Base-by-base conservation (phyloP, 2,329 filamentous ascomycete species). In the Cladophialophora chaetospira region DNA sequence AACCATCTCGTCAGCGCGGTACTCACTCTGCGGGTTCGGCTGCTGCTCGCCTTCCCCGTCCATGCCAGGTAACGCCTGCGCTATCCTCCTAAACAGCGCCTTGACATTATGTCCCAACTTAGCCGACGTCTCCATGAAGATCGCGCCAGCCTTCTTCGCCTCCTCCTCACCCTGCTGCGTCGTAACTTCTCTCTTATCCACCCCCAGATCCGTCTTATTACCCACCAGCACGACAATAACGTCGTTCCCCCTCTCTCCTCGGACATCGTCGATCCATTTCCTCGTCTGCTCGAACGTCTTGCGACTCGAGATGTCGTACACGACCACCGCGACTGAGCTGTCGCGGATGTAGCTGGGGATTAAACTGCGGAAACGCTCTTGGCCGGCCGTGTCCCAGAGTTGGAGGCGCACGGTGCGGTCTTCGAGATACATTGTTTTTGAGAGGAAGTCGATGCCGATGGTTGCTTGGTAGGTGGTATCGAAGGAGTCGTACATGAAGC, bases 401-500 rank as follows among this genome's bases (percentile, higher is more conserved):
- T 99, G 94, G 73, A 99, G 83, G 70, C 95, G 89, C 61, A 99
- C 94, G 38, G 94, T 99, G 72, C 94, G 86, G 79, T 99, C 94
- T 79, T 99, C 94, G 61, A 99, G 88, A 77, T 99, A 99, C 95
- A 99, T 99, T 53, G 94, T 99, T 90, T 99, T 99, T 70, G 92
- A 97, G 66, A 99, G 85, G 73, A 99, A 99, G 77, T 99, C 94
- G 79, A 99, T 99, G 71, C 94, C 94, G 71, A 99, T 97, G 35
- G 94, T 99, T 56, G 94, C 94, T 77, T 99, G 94, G 79, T 99
- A 99, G 82, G 93, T 97, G 78, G 96, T 97, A 81, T 99, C 94
- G 81, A 99, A 99, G 45, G 94, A 97, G 77, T 99, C 94, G 82
- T 99, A 99, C 94, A 99, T 99, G 82, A 99, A 99, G 64, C 94